These are phyloP conservation scores for Calonectria pseudoreteaudii DNA, from an alignment of 2,329 filamentous ascomycete genomes.

Conservation along the genomic window DNA sequence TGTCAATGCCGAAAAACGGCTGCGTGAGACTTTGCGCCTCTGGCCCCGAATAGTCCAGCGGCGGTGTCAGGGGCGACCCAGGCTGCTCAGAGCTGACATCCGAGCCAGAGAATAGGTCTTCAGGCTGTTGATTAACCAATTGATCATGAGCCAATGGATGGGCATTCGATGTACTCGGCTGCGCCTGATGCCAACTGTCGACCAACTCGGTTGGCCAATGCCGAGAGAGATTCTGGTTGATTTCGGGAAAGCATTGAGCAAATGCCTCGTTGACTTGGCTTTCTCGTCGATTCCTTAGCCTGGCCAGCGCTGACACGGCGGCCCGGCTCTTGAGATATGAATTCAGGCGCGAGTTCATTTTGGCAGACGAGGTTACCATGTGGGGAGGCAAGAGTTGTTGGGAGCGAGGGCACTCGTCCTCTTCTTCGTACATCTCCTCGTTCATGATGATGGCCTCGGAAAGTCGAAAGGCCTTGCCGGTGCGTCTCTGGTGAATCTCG, in stretches of 20 bases:
- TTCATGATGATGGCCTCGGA: slow-evolving; percentile 88
- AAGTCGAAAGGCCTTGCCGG: slow-evolving; percentile 83
- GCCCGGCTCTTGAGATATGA: slow-evolving; percentile 56
- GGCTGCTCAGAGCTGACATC: background rate
- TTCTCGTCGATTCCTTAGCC: slow-evolving; percentile 53
- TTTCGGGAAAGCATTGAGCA: slow-evolving; percentile 58
- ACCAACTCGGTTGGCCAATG: slow-evolving; percentile 25
- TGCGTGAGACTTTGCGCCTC: no score
- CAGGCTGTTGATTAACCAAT: background rate
- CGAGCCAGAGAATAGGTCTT: background rate
- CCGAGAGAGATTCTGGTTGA: slow-evolving; percentile 42
- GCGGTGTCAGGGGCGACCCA: background rate
- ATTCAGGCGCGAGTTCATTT: slow-evolving; percentile 72
- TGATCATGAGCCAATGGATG: no score
- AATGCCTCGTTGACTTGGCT: slow-evolving; percentile 61
- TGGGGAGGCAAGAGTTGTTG: slow-evolving; percentile 73
- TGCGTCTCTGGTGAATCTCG: slow-evolving; percentile 90
- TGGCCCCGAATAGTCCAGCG: background rate
- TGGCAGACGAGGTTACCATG: slow-evolving; percentile 69
- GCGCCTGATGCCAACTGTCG: background rate
- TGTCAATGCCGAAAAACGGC: background rate
- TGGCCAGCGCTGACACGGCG: slow-evolving; percentile 54
- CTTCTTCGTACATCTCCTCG: slow-evolving; percentile 97
- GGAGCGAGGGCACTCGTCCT: slow-evolving; percentile 79
- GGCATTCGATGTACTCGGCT: no score